Evolutionary conservation across 1,284 basidiomycete genomes (phyloP).

Genomic region (Trametes polyzona): DNA sequence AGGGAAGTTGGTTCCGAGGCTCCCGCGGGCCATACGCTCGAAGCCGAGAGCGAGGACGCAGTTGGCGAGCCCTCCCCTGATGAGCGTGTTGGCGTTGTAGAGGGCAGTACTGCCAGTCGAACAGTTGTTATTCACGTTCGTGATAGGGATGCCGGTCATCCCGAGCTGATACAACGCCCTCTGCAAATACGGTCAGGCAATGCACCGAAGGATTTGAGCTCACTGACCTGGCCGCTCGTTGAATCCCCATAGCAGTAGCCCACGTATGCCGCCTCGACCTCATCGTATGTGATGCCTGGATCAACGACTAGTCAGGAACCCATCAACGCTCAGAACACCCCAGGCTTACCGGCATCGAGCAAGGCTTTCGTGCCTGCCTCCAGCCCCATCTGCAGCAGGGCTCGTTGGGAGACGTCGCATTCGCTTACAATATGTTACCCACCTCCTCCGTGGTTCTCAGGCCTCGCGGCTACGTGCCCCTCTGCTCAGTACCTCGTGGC

Average conservation of each 20-base stretch:
- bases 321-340: neutral
- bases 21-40: slow-evolving; percentile 85
- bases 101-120: slow-evolving; percentile 79
- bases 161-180: slow-evolving; percentile 86
- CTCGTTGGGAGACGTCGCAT: neutral
- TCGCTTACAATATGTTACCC: slow-evolving; percentile 26
- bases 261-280: slow-evolving; percentile 76
- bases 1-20: slow-evolving; percentile 69
- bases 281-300: slow-evolving; percentile 81
- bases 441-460: slow-evolving; percentile 70
- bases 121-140: slow-evolving; percentile 89
- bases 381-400: slow-evolving; percentile 66
- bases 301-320: neutral
- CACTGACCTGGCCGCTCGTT: slow-evolving; percentile 73
- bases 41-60: slow-evolving; percentile 87
- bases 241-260: slow-evolving; percentile 84
- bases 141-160: slow-evolving; percentile 83
- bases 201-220: neutral
- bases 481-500: too few relatives aligned
- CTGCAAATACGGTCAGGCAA: slow-evolving; percentile 33
- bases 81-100: slow-evolving; percentile 67
- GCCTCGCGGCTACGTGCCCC: slow-evolving; percentile 56
- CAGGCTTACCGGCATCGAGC: slow-evolving; percentile 71
- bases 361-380: slow-evolving; percentile 87
- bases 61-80: slow-evolving; percentile 73